These are phyloP conservation scores for Leccinum glutinopallens DNA, from an alignment of 1,284 basidiomycete genomes.

Conservation along the genomic window DNA sequence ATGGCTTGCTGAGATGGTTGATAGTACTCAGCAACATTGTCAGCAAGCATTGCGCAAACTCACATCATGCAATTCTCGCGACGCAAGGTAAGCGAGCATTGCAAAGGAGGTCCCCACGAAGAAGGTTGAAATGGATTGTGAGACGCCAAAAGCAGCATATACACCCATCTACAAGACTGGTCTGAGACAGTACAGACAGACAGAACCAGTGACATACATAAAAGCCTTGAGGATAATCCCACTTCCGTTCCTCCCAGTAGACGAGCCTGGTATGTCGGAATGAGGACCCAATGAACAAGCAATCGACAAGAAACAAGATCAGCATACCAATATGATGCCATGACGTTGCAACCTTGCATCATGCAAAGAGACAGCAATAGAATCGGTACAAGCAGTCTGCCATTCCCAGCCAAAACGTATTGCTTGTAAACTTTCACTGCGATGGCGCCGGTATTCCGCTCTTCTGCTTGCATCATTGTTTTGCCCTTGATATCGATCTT, in stretches of 20 bases:
- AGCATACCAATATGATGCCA: constrained; percentile 66
- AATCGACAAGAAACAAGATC: neutral
- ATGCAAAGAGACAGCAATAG: constrained; percentile 53
- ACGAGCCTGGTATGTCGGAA: constrained; percentile 50
- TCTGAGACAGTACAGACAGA: constrained; percentile 3
- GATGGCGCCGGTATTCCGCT: constrained; percentile 57
- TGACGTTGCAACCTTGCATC: constrained; percentile 58
- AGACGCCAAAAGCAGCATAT: constrained; percentile 41
- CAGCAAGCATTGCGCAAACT: neutral
- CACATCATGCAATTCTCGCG: constrained; percentile 3
- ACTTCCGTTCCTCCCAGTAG: constrained; percentile 69
- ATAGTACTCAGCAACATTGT: neutral
- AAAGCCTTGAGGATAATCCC: constrained; percentile 54
- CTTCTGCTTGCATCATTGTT: constrained; percentile 48
- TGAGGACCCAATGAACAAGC: constrained; percentile 18
- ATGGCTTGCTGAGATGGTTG: neutral
- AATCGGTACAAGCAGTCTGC: constrained; percentile 53
- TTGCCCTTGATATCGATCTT: constrained; percentile 16
- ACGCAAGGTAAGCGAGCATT: constrained; percentile 46
- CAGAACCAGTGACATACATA: constrained; percentile 47
- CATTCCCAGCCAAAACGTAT: constrained; percentile 56
- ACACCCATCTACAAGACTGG: constrained; percentile 47
- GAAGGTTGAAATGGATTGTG: constrained; percentile 54
- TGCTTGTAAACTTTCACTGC: constrained; percentile 53
- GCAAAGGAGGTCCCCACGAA: constrained; percentile 57